A percentile compares a stretch with the other conserved stretches of the same genome.
Conservation (phyloP, 495 filamentous ascomycete species). For the Penicillium riverlandense region DNA sequence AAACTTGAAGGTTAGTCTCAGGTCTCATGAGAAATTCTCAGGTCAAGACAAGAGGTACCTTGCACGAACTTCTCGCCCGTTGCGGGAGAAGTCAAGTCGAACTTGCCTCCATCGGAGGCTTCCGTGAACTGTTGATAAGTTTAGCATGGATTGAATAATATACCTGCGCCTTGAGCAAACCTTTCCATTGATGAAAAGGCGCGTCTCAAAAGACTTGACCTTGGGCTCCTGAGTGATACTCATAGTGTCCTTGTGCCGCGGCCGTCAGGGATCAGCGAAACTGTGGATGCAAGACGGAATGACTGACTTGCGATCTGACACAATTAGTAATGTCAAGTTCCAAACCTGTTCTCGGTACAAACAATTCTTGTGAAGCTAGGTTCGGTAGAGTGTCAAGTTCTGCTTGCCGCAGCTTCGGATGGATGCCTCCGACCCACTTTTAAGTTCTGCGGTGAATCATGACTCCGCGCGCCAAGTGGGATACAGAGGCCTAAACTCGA, state of each 20-base stretch:
- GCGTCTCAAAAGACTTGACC: conserved; percentile 12
- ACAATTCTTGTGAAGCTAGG: too few species aligned
- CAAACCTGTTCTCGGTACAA: too few species aligned
- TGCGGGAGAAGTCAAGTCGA: conserved; percentile 6
- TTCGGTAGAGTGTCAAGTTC: too few species aligned
- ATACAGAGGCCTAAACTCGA: too few species aligned
- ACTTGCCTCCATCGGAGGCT: conserved; percentile 13
- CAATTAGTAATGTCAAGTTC: too few species aligned
- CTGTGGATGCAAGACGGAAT: too few species aligned
- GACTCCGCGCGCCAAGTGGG: too few species aligned
- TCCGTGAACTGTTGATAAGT: conserved; percentile 7
- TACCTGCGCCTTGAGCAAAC: background rate
- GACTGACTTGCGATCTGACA: too few species aligned
- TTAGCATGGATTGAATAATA: background rate
- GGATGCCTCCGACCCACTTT: too few species aligned
- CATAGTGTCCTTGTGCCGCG: background rate
- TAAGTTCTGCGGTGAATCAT: too few species aligned
- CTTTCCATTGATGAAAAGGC: conserved; percentile 15
- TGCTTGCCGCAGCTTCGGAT: too few species aligned
- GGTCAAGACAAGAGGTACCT: conserved; percentile 1
- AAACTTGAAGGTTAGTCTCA: background rate
- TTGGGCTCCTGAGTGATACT: conserved; percentile 2
- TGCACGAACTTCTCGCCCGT: conserved; percentile 10
- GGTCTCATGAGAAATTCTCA: background rate
- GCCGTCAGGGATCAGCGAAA: too few species aligned